Percentiles rank a stretch among this genome's conserved stretches.
Evolutionary conservation across 192 early-diverging fungal species (phyloP).

Genomic region (Backusella sp.): DNA sequence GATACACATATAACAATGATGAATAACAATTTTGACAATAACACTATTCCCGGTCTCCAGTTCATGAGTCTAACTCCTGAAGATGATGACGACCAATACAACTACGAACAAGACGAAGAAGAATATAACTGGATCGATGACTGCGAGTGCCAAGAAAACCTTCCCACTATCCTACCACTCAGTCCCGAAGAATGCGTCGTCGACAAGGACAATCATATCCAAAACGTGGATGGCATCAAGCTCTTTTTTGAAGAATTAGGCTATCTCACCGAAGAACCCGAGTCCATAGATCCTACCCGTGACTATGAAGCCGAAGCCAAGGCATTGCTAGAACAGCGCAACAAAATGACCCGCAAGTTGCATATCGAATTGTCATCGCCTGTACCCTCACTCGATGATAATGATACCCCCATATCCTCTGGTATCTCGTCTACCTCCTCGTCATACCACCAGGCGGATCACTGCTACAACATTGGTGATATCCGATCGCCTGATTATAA

Average conservation of each 20-base stretch:
- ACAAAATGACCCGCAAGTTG: not conserved
- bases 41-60: not conserved
- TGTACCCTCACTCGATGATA: conserved; percentile 6
- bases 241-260: conserved; percentile 36
- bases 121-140: conserved; percentile 19
- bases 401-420: not conserved
- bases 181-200: conserved; percentile 27
- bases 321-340: conserved; percentile 14
- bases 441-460: not conserved
- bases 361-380: conserved; percentile 1
- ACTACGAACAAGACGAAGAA: not conserved
- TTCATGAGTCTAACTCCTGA: conserved; percentile 15
- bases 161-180: conserved; percentile 21
- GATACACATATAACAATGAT: not conserved
- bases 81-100: conserved; percentile 9
- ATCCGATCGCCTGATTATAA: not conserved
- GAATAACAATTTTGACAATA: not conserved
- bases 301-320: conserved; percentile 33
- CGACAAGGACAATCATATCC: conserved; percentile 23
- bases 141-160: conserved; percentile 22
- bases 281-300: conserved; percentile 31
- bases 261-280: conserved; percentile 28
- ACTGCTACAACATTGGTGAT: not conserved
- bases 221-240: not conserved
- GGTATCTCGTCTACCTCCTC: conserved; percentile 8